Percentiles rank a stretch among this genome's conserved stretches.
phyloP scores from a whole-genome alignment of 768 basidiomycete genomes.

The Pleurotus salmoneostramineus region DNA sequence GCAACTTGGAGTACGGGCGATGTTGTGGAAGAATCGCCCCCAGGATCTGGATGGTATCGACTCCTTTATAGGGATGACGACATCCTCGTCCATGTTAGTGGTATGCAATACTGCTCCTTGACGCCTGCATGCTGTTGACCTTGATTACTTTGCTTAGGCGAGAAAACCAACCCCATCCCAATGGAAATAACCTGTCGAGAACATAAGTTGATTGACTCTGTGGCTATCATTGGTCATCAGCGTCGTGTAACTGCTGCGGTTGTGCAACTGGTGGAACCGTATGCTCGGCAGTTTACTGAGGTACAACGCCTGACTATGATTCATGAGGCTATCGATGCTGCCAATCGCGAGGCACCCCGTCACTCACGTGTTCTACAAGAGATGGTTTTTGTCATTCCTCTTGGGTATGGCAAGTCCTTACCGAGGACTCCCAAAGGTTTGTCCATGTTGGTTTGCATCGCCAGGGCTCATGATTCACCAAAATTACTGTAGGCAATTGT shows the following conservation, averaged over 20 bases:
- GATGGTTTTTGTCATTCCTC: conserved; percentile 9
- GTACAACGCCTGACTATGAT: conserved; percentile 4
- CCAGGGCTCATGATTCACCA: not conserved
- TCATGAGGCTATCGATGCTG: conserved; percentile 1
- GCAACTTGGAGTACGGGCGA: conserved; percentile 12
- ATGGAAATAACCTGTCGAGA: conserved; percentile 9
- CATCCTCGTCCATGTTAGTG: conserved; percentile 13
- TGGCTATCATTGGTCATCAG: conserved; percentile 10
- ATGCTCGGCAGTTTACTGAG: conserved; percentile 3
- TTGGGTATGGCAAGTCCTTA: conserved; percentile 5
- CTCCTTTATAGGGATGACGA: conserved; percentile 12
- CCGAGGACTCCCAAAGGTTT: conserved; percentile 12
- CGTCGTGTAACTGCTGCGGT: conserved; percentile 10
- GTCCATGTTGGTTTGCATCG: not conserved
- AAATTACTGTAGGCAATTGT: conserved; percentile 7
- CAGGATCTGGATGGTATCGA: conserved; percentile 12
- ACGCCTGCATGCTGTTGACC: too few species aligned
- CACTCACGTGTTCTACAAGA: conserved; percentile 11
- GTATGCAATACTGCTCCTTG: not conserved
- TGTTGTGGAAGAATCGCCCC: conserved; percentile 10
- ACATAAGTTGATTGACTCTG: conserved; percentile 3
- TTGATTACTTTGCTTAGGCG: conserved; percentile 1
- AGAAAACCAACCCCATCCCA: conserved; percentile 12
- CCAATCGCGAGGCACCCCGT: conserved; percentile 4
- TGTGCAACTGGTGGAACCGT: conserved; percentile 4